These are phyloP conservation scores for Syzygium aqueum DNA, from an alignment of 345 rosid species.

Conservation along the genomic window DNA sequence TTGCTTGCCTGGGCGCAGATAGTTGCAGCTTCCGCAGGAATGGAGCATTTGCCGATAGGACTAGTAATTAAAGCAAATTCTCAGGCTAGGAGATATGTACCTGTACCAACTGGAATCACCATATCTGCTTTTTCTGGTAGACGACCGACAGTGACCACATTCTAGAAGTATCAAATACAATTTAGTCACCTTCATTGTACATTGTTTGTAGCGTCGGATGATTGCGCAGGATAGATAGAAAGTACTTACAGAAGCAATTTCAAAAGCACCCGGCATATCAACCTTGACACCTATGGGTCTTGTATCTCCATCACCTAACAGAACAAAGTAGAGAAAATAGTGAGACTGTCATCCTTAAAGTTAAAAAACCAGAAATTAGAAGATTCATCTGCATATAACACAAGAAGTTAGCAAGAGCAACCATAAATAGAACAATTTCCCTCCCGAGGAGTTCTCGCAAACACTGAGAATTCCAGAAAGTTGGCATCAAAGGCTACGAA, in stretches of 20 bases:
- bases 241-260: constrained; percentile 54
- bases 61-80: background rate
- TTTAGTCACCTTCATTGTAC: background rate
- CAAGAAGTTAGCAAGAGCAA: background rate
- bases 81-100: constrained; percentile 13
- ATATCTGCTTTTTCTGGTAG: constrained; percentile 73
- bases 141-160: constrained; percentile 62
- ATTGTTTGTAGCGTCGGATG: background rate
- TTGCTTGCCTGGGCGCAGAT: background rate
- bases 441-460: background rate
- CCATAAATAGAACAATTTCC: background rate
- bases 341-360: background rate
- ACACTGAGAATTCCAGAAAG: background rate
- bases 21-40: background rate
- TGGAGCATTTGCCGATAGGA: background rate
- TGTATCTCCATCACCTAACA: constrained; percentile 78
- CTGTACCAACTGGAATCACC: constrained; percentile 90
- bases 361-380: background rate
- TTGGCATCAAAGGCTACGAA: background rate
- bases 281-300: constrained; percentile 74
- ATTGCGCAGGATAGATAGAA: background rate
- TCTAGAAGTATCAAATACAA: constrained; percentile 18
- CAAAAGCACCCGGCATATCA: constrained; percentile 69
- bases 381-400: background rate
- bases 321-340: background rate